Evolutionary conservation across 495 filamentous ascomycete genomes (phyloP).

Genomic region (Cryomyces minteri): DNA sequence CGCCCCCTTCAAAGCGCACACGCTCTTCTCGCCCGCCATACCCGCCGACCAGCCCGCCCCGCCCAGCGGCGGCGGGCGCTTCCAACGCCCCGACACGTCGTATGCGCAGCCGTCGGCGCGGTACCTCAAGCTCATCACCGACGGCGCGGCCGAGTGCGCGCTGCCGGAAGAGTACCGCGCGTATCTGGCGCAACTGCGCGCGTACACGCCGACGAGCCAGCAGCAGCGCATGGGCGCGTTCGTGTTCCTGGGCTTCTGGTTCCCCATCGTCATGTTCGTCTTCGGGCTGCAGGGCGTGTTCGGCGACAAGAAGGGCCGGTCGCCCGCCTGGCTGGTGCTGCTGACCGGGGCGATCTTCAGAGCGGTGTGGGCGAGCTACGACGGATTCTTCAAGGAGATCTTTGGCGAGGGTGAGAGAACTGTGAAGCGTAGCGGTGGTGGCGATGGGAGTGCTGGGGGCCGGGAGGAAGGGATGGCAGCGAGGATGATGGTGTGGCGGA

Average conservation of each 20-base stretch:
- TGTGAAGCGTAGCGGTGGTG: constrained; percentile 11
- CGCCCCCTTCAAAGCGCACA: constrained; percentile 29
- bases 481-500: background rate
- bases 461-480: background rate
- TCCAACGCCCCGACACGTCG: constrained; percentile 36
- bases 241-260: constrained; percentile 40
- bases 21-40: constrained; percentile 32
- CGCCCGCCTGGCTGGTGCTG: constrained; percentile 45
- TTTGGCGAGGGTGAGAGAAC: constrained; percentile 91
- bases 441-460: background rate
- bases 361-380: constrained; percentile 57
- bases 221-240: constrained; percentile 46
- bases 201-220: constrained; percentile 48
- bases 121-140: constrained; percentile 59
- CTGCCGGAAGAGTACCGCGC: constrained; percentile 55
- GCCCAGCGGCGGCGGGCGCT: constrained; percentile 15
- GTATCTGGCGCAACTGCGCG: constrained; percentile 44
- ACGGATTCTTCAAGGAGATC: constrained; percentile 38
- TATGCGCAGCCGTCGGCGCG: constrained; percentile 70
- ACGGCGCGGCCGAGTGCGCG: constrained; percentile 58
- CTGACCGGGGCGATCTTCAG: constrained; percentile 29
- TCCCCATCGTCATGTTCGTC: constrained; percentile 34
- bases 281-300: constrained; percentile 29
- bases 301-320: constrained; percentile 42
- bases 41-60: constrained; percentile 9